These are phyloP conservation scores for Lichtheimia corymbifera DNA, from an alignment of 371 early-diverging fungal genomes.

Conservation along the genomic window DNA sequence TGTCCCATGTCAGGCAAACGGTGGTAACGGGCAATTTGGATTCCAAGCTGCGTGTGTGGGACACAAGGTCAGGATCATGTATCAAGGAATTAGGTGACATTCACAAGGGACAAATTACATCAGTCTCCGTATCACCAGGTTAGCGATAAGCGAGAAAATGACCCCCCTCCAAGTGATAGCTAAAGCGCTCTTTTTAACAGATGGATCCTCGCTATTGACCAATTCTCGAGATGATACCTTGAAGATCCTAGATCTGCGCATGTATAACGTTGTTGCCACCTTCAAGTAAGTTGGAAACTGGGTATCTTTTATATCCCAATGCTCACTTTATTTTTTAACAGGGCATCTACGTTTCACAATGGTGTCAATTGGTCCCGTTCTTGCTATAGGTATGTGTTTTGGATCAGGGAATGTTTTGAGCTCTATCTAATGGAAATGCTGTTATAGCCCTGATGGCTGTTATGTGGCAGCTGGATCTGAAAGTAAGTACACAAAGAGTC, in stretches of 20 bases:
- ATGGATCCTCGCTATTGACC: constrained; percentile 75
- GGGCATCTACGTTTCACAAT: constrained; percentile 76
- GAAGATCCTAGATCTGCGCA: constrained; percentile 79
- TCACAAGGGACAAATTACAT: constrained; percentile 89
- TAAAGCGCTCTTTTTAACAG: constrained; percentile 31
- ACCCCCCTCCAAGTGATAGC: not conserved
- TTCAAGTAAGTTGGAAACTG: constrained; percentile 49
- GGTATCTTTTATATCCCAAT: constrained; percentile 4
- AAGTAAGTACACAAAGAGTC: constrained; percentile 34
- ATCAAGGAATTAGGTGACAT: constrained; percentile 82
- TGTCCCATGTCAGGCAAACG: constrained; percentile 12
- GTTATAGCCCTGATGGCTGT: constrained; percentile 78
- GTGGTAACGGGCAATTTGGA: constrained; percentile 91
- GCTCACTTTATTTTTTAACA: constrained; percentile 24
- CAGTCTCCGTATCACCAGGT: constrained; percentile 76
- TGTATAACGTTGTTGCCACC: constrained; percentile 71
- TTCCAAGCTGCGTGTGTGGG: constrained; percentile 90
- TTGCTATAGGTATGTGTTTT: constrained; percentile 7
- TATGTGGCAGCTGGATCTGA: constrained; percentile 82
- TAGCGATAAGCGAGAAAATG: constrained; percentile 13
- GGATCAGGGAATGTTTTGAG: not conserved
- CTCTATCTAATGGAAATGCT: not conserved
- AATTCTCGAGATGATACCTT: constrained; percentile 93
- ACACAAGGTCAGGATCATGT: constrained; percentile 78
- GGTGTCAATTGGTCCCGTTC: constrained; percentile 75